phyloP scores from a whole-genome alignment of 2,329 filamentous ascomycete genomes.

The Penicillium olsonii region DNA sequence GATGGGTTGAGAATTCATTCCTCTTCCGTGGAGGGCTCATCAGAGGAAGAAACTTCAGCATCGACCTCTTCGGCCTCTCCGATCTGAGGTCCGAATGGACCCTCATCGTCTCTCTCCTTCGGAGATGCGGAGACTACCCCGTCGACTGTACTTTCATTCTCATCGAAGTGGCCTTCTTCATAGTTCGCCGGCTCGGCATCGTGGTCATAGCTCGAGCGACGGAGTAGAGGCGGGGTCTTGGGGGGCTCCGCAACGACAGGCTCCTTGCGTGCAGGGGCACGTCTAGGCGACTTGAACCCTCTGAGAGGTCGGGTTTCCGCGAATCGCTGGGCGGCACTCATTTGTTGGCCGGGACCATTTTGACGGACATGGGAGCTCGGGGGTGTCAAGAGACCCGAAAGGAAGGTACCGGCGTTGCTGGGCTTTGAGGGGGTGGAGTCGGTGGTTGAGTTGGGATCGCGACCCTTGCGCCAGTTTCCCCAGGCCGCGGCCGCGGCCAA shows the following conservation, averaged over 20 bases:
- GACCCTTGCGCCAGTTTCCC: slow-evolving; percentile 84
- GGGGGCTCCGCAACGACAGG: slow-evolving; percentile 37
- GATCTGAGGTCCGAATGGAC: slow-evolving; percentile 36
- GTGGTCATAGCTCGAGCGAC: slow-evolving; percentile 59
- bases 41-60: slow-evolving; percentile 6
- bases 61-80: slow-evolving; percentile 4
- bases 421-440: slow-evolving; percentile 63
- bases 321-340: slow-evolving; percentile 33
- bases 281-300: slow-evolving; percentile 30
- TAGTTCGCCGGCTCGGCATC: slow-evolving; percentile 57
- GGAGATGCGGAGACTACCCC: slow-evolving; percentile 40
- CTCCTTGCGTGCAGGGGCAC: slow-evolving; percentile 34
- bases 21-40: slow-evolving; percentile 11
- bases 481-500: slow-evolving; percentile 94
- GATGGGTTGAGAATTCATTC: background rate
- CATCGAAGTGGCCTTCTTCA: slow-evolving; percentile 51
- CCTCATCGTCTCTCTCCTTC: slow-evolving; percentile 28
- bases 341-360: slow-evolving; percentile 49
- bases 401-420: slow-evolving; percentile 60
- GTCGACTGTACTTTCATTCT: slow-evolving; percentile 50
- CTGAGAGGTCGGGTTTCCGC: slow-evolving; percentile 40
- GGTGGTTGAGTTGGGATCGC: slow-evolving; percentile 46
- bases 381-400: slow-evolving; percentile 85
- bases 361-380: slow-evolving; percentile 73
- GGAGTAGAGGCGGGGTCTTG: slow-evolving; percentile 57